Evolutionary conservation across 2,329 filamentous ascomycete genomes (phyloP).

Genomic region (Ophiostoma himal-ulmi): DNA sequence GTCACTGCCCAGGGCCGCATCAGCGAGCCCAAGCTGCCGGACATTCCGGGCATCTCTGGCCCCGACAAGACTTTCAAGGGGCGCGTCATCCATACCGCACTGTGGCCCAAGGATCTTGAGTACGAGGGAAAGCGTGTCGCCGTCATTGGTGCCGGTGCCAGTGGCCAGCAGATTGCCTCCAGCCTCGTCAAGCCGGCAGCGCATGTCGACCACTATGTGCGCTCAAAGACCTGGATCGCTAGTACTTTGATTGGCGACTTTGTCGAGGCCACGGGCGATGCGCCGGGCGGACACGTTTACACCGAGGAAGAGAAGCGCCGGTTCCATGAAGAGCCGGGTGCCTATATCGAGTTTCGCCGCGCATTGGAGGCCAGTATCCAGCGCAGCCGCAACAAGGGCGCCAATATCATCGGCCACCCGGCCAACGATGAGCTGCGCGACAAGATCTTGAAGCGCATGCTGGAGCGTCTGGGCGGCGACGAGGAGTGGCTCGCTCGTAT

Average conservation of each 20-base stretch:
- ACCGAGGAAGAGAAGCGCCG: conserved; percentile 14
- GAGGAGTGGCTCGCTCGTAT: conserved; percentile 31
- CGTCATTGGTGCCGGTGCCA: conserved; percentile 31
- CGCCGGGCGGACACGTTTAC: conserved; percentile 15
- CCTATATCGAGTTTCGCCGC: conserved; percentile 18
- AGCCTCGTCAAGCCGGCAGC: conserved; percentile 26
- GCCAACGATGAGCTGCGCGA: conserved; percentile 16
- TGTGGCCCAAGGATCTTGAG: conserved; percentile 18
- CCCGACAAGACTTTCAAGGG: conserved; percentile 17
- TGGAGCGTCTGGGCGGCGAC: conserved; percentile 30
- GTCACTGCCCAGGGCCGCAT: conserved; percentile 23
- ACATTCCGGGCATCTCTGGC: conserved; percentile 21
- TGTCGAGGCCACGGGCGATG: conserved; percentile 9
- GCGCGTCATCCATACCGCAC: conserved; percentile 22
- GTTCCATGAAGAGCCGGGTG: conserved; percentile 15
- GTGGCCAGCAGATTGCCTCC: conserved; percentile 31
- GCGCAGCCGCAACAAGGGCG: conserved; percentile 25
- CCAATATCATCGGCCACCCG: conserved; percentile 26
- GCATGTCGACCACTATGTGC: conserved; percentile 27
- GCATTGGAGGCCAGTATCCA: conserved; percentile 8
- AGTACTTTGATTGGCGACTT: conserved; percentile 29
- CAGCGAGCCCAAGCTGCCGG: conserved; percentile 19
- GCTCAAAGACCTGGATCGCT: conserved; percentile 28
- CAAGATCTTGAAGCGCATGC: conserved; percentile 29
- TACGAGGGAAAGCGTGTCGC: conserved; percentile 28